Evolutionary conservation across 1,284 basidiomycete genomes (phyloP).

Genomic region (Sparassis latifolia): DNA sequence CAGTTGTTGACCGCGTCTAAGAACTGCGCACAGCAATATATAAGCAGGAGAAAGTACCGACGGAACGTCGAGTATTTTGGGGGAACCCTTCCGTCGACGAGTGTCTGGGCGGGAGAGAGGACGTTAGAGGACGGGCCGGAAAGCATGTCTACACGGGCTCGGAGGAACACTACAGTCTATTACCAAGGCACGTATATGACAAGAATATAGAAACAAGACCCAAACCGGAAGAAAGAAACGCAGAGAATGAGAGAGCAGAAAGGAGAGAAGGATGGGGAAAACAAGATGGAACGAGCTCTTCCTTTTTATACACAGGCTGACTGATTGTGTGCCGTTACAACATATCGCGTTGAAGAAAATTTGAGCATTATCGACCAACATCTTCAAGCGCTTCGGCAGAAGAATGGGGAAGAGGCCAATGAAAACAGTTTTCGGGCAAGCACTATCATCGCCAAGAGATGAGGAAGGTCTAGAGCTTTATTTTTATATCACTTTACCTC

Average conservation of each 20-base stretch:
- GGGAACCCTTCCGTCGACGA: slow-evolving; percentile 20
- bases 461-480: too few relatives aligned
- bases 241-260: background rate
- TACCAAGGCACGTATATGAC: background rate
- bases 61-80: slow-evolving; percentile 22
- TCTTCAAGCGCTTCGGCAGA: too few relatives aligned
- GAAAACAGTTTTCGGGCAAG: too few relatives aligned
- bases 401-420: too few relatives aligned
- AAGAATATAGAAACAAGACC: slow-evolving; percentile 1
- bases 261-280: background rate
- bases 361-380: background rate
- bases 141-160: slow-evolving; percentile 11
- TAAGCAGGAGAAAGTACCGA: slow-evolving; percentile 29
- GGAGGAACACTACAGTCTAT: background rate
- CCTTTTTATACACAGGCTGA: background rate
- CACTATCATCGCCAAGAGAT: too few relatives aligned
- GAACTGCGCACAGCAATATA: slow-evolving; percentile 41
- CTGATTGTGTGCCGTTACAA: background rate
- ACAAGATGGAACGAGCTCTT: background rate
- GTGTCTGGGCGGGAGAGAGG: slow-evolving; percentile 20
- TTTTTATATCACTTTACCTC: too few relatives aligned
- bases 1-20: slow-evolving; percentile 45
- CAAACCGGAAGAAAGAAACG: background rate
- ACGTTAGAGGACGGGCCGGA: slow-evolving; percentile 9
- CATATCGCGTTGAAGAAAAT: background rate